phyloP scores from a whole-genome alignment of 2,329 filamentous ascomycete genomes.

The Curvularia eragrostidis region DNA sequence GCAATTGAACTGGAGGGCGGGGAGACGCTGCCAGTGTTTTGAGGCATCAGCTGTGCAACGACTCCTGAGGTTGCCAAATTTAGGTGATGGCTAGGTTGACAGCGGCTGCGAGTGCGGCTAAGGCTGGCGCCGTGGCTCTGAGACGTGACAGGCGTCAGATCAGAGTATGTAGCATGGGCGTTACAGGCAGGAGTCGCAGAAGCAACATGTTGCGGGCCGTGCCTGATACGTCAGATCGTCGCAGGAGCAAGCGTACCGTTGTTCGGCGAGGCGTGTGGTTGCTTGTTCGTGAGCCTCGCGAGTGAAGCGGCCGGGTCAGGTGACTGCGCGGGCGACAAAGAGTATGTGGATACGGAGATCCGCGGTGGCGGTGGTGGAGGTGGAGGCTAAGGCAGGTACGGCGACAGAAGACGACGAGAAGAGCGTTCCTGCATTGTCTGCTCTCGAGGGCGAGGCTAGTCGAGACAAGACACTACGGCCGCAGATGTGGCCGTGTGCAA shows the following conservation, averaged over 20 bases:
- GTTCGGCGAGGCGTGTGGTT: not conserved
- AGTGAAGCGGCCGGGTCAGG: not conserved
- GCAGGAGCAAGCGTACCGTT: not conserved
- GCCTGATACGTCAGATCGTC: not conserved
- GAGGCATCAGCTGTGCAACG: no score
- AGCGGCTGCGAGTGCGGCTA: conserved; percentile 16
- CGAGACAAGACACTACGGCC: conserved; percentile 2
- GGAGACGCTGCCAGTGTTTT: not conserved
- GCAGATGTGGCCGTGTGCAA: conserved; percentile 9
- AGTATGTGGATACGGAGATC: not conserved
- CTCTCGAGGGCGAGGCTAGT: not conserved
- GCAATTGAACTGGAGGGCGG: conserved; percentile 7
- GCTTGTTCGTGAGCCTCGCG: not conserved
- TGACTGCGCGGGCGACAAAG: not conserved
- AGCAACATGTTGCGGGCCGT: not conserved
- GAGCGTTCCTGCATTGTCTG: conserved; percentile 15
- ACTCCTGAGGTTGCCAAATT: conserved; percentile 9
- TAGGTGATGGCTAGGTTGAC: conserved; percentile 10
- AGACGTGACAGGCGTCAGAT: conserved; percentile 8
- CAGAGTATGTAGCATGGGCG: not conserved
- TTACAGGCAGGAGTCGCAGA: conserved; percentile 2
- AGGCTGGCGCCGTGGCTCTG: conserved; percentile 14
- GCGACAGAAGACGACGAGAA: conserved; percentile 7
- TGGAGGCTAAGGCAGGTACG: conserved; percentile 20
- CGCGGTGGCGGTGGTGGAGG: not conserved